Conservation (phyloP, 2,329 filamentous ascomycete species). For the Penicillium sumatraense region DNA sequence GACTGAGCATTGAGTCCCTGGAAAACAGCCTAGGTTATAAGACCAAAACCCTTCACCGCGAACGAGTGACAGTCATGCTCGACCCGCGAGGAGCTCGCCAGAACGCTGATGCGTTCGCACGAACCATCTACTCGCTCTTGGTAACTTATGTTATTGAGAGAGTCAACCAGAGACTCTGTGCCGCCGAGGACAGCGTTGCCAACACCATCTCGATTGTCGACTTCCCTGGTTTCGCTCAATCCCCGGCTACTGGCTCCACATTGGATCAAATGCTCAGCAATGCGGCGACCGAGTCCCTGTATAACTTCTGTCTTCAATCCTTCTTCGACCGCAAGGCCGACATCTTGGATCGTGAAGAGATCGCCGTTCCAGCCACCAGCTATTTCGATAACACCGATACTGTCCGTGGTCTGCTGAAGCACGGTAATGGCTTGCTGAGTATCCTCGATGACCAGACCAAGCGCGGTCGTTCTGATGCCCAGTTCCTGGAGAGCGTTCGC, state of each 20-base stretch:
- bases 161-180: conserved; percentile 88
- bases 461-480: conserved; percentile 83
- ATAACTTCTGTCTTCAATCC: conserved; percentile 90
- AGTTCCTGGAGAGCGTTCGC: conserved; percentile 85
- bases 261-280: conserved; percentile 95
- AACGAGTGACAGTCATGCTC: conserved; percentile 98
- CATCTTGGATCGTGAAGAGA: conserved; percentile 90
- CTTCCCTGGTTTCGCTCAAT: conserved; percentile 92
- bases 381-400: conserved; percentile 98
- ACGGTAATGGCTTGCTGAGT: conserved; percentile 88
- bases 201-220: conserved; percentile 96
- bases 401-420: conserved; percentile 86
- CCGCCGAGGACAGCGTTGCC: conserved; percentile 81
- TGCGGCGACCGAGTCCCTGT: conserved; percentile 86
- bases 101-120: conserved; percentile 91
- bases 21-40: conserved; percentile 92
- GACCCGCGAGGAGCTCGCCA: conserved; percentile 86
- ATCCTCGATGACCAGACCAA: conserved; percentile 96
- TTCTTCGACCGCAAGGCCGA: conserved; percentile 97
- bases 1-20: conserved; percentile 77
- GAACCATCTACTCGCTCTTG: conserved; percentile 89
- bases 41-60: conserved; percentile 93
- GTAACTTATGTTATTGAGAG: conserved; percentile 93
- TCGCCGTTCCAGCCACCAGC: conserved; percentile 85
- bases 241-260: conserved; percentile 78